Base-by-base conservation (phyloP, 345 rosid genomes). In the Toxicodendron radicans region DNA sequence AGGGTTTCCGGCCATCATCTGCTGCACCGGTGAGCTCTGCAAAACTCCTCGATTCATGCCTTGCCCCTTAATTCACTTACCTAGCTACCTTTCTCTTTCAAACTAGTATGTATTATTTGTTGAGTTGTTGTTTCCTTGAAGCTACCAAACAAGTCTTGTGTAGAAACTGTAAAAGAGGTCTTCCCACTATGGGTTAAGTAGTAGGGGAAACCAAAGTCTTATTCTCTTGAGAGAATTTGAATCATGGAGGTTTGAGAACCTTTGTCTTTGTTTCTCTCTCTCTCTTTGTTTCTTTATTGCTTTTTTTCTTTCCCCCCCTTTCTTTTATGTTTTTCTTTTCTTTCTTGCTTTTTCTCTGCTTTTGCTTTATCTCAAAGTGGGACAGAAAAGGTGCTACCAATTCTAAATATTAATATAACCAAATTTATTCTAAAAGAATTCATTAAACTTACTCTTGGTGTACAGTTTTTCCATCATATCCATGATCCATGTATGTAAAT, bases 301-400 rank as follows among this genome's bases (percentile, higher is more conserved):
- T 73, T 73, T 70, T 64, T 68, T 73, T 65, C 65, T 75, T 80
- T 68, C 60, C 53, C 68, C 79, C 79, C 72, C 78, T 84, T 77
- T 68, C 76, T 75, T 83, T 69, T 66, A 43, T 73, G 68, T 77
- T 61, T 79, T 78, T 75, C 75, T 79, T 78, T 78, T 78, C 73
- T 76, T 77, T 70, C 78, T 84, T 81, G 77, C 85, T 87, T 89
- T 86, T 80, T 64, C 82, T 48, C 73, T 80, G 86, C 94, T 88
- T 91, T 93, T 86, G 86, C 98, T 91, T 93, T 93, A 79, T 86
- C 87, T 85, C 84, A 91, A 87, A 93, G 98, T 86, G 92, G 95
- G 86, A 76, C 89, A 84, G 85, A 82, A 87, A 87, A 87, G 82
- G 89, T 82, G 78, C 80, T 76, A 66, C 82, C 87, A 80, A 76